Evolutionary conservation across 1,284 basidiomycete genomes (phyloP).

Genomic region (Macrocystidia cucumis): DNA sequence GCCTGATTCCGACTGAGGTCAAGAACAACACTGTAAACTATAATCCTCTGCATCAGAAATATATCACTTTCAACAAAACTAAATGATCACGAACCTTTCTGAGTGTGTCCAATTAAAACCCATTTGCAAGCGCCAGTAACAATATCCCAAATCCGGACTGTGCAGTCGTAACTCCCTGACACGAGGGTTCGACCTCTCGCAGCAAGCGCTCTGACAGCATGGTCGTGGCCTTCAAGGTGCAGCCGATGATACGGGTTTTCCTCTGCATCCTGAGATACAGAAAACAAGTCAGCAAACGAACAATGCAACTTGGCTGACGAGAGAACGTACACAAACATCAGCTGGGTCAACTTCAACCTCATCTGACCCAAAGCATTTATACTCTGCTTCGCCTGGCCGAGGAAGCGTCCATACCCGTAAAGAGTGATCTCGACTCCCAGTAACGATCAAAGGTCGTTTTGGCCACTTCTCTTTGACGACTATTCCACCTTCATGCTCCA

Average conservation of each 20-base stretch:
- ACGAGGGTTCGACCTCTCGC: slow-evolving; percentile 84
- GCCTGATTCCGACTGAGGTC: slow-evolving; percentile 81
- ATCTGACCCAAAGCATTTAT: slow-evolving; percentile 63
- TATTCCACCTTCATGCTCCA: slow-evolving; percentile 52
- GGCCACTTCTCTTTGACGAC: slow-evolving; percentile 71
- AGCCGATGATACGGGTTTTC: slow-evolving; percentile 89
- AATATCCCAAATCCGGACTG: slow-evolving; percentile 92
- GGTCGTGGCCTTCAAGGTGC: slow-evolving; percentile 81
- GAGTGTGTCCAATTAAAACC: slow-evolving; percentile 79
- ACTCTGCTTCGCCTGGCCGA: slow-evolving; percentile 68
- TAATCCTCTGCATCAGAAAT: slow-evolving; percentile 7
- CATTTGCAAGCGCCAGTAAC: slow-evolving; percentile 81
- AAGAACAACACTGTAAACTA: slow-evolving; percentile 88
- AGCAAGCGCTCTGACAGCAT: slow-evolving; percentile 89
- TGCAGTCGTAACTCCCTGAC: slow-evolving; percentile 93
- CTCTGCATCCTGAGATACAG: slow-evolving; percentile 55
- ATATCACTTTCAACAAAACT: slow-evolving; percentile 2
- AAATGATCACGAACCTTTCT: slow-evolving; percentile 67
- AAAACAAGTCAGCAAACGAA: slow-evolving; percentile 4
- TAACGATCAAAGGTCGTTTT: slow-evolving; percentile 84
- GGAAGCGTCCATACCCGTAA: slow-evolving; percentile 89
- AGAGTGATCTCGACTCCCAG: slow-evolving; percentile 87
- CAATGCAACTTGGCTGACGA: slow-evolving; percentile 1
- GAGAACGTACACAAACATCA: slow-evolving; percentile 41
- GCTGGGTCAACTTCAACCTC: slow-evolving; percentile 61